A percentile compares a stretch with the other conserved stretches of the same genome.
Evolutionary conservation across 2,329 filamentous ascomycete genomes (phyloP).

Genomic region (Fusarium globosum): DNA sequence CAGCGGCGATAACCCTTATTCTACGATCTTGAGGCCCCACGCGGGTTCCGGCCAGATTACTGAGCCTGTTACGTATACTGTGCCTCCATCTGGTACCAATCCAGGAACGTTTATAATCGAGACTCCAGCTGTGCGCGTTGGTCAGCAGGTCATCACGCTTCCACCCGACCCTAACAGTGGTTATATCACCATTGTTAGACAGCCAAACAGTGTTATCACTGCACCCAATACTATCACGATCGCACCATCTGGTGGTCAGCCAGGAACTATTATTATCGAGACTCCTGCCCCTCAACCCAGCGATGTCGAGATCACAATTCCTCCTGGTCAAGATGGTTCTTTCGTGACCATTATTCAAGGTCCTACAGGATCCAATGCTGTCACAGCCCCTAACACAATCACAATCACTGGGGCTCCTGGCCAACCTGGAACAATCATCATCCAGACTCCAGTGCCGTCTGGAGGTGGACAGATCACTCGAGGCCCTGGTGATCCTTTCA

Average conservation of each 20-base stretch:
- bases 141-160: slow-evolving; percentile 27
- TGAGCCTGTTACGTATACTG: slow-evolving; percentile 27
- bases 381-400: slow-evolving; percentile 20
- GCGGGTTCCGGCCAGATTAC: slow-evolving; percentile 24
- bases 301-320: slow-evolving; percentile 25
- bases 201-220: slow-evolving; percentile 17
- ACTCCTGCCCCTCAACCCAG: slow-evolving; percentile 21
- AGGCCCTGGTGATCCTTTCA: slow-evolving; percentile 15
- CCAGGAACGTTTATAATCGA: slow-evolving; percentile 31
- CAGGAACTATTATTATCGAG: slow-evolving; percentile 33
- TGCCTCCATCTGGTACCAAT: slow-evolving; percentile 13
- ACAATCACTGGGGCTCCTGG: slow-evolving; percentile 22
- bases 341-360: slow-evolving; percentile 24
- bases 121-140: slow-evolving; percentile 16
- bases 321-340: slow-evolving; percentile 19
- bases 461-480: slow-evolving; percentile 9
- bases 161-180: slow-evolving; percentile 31
- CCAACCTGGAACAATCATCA: slow-evolving; percentile 30
- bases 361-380: slow-evolving; percentile 22
- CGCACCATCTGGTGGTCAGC: not conserved
- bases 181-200: slow-evolving; percentile 27
- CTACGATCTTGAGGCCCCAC: slow-evolving; percentile 26
- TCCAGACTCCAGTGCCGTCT: slow-evolving; percentile 22
- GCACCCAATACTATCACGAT: slow-evolving; percentile 32
- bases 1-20: slow-evolving; percentile 15